phyloP scores from a whole-genome alignment of 805 yeast species.

The Kodamaea nitidulidarum region DNA sequence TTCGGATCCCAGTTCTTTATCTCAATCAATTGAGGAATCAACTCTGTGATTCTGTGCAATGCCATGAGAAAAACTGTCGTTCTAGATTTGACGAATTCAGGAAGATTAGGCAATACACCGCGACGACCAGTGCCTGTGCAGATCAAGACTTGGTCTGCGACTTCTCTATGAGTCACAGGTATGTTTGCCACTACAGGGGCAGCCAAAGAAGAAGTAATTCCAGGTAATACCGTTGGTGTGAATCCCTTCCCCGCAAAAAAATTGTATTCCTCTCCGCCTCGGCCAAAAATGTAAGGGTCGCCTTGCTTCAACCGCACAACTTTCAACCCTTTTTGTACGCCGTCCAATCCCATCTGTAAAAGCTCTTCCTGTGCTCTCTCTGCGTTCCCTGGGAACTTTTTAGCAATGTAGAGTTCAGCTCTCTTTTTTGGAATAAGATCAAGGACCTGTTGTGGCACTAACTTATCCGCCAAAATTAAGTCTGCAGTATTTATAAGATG shows the following conservation, averaged over 20 bases:
- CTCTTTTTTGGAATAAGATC: constrained; percentile 68
- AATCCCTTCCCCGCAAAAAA: constrained; percentile 68
- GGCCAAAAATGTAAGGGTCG: constrained; percentile 92
- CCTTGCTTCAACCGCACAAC: constrained; percentile 94
- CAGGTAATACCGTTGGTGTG: constrained; percentile 74
- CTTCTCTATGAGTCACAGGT: constrained; percentile 89
- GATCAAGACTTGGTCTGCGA: constrained; percentile 86
- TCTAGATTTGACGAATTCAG: constrained; percentile 65
- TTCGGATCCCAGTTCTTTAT: constrained; percentile 61
- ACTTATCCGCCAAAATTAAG: constrained; percentile 79
- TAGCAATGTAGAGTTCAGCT: constrained; percentile 78
- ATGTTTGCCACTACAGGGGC: constrained; percentile 80
- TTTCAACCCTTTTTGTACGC: constrained; percentile 58
- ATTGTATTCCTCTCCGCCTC: constrained; percentile 89
- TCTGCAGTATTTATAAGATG: constrained; percentile 80
- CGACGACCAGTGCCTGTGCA: constrained; percentile 94
- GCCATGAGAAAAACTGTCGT: constrained; percentile 91
- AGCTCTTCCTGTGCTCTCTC: constrained; percentile 89
- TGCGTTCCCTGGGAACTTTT: constrained; percentile 95
- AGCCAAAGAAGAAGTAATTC: constrained; percentile 84
- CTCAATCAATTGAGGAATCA: constrained; percentile 42
- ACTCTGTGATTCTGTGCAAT: constrained; percentile 65
- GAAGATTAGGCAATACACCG: constrained; percentile 75
- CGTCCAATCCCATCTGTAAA: constrained; percentile 64
- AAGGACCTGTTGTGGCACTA: constrained; percentile 85